phyloP scores from a whole-genome alignment of 2,329 filamentous ascomycete genomes.

The Epichloe gansuensis region DNA sequence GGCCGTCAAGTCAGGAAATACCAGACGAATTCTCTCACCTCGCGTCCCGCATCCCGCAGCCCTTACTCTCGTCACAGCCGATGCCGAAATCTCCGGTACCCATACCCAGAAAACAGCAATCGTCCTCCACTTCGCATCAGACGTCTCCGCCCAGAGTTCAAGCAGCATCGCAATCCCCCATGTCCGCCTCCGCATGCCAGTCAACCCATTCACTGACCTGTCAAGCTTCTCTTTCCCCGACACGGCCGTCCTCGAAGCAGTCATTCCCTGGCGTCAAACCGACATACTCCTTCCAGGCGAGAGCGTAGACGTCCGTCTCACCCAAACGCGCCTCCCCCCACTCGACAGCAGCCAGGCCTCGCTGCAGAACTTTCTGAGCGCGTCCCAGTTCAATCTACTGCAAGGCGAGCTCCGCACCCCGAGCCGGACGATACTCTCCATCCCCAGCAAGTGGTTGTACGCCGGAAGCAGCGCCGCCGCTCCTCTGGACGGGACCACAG shows the following conservation, averaged over 20 bases:
- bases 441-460: slow-evolving; percentile 15
- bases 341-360: slow-evolving; percentile 25
- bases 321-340: slow-evolving; percentile 22
- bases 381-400: slow-evolving; percentile 33
- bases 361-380: slow-evolving; percentile 29
- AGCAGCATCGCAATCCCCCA: slow-evolving; percentile 4
- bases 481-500: background rate
- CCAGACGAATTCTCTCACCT: slow-evolving; percentile 29
- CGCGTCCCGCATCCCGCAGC: slow-evolving; percentile 33
- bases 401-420: slow-evolving; percentile 29
- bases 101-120: slow-evolving; percentile 21
- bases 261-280: slow-evolving; percentile 17
- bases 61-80: slow-evolving; percentile 25
- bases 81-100: slow-evolving; percentile 14
- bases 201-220: slow-evolving; percentile 16
- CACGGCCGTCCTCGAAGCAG: slow-evolving; percentile 19
- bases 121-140: slow-evolving; percentile 34
- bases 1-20: slow-evolving; percentile 4
- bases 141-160: slow-evolving; percentile 6
- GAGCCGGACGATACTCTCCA: slow-evolving; percentile 15
- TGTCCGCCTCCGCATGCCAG: slow-evolving; percentile 19
- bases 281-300: slow-evolving; percentile 34
- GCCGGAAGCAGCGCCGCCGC: background rate
- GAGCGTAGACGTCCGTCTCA: slow-evolving; percentile 36
- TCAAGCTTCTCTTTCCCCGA: slow-evolving; percentile 15